A percentile compares a stretch with the other conserved stretches of the same genome.
These are phyloP conservation scores for Globisporangium middletonii DNA, from an alignment of 352 stramenopile species.

Conservation along the genomic window DNA sequence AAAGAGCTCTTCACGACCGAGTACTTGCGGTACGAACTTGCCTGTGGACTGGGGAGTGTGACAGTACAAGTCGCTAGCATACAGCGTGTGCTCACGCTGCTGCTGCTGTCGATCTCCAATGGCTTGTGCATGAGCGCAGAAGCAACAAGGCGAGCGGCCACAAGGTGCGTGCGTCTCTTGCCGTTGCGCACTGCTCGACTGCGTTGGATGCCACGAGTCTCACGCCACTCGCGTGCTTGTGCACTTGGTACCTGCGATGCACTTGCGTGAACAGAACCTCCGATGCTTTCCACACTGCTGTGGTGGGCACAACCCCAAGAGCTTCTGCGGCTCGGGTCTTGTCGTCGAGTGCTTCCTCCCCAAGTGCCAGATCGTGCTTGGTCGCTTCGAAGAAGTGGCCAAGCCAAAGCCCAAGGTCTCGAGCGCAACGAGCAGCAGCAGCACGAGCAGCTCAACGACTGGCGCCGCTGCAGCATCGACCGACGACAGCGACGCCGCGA, in stretches of 20 bases:
- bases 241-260: neutral
- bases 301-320: slow-evolving; percentile 78
- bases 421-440: slow-evolving; percentile 6
- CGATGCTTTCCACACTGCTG: slow-evolving; percentile 84
- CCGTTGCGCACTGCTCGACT: neutral
- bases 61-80: too few relatives aligned
- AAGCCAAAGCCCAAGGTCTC: slow-evolving; percentile 24
- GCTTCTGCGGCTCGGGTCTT: slow-evolving; percentile 75
- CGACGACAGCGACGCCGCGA: slow-evolving; percentile 19
- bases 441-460: neutral
- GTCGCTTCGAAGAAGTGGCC: slow-evolving; percentile 65
- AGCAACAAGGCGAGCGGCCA: slow-evolving; percentile 84
- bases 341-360: slow-evolving; percentile 59
- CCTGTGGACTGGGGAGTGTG: neutral
- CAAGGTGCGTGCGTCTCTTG: slow-evolving; percentile 32
- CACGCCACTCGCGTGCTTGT: neutral
- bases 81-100: neutral
- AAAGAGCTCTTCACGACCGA: slow-evolving; percentile 69
- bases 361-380: slow-evolving; percentile 57
- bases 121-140: slow-evolving; percentile 22
- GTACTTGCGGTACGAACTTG: slow-evolving; percentile 49
- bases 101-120: neutral
- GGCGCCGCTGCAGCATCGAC: neutral
- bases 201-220: too few relatives aligned
- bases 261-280: slow-evolving; percentile 34